Evolutionary conservation across 805 yeast species (phyloP), one percentile per base, ranked within the genome.

Genomic region (Saturnispora sanitii): DNA sequence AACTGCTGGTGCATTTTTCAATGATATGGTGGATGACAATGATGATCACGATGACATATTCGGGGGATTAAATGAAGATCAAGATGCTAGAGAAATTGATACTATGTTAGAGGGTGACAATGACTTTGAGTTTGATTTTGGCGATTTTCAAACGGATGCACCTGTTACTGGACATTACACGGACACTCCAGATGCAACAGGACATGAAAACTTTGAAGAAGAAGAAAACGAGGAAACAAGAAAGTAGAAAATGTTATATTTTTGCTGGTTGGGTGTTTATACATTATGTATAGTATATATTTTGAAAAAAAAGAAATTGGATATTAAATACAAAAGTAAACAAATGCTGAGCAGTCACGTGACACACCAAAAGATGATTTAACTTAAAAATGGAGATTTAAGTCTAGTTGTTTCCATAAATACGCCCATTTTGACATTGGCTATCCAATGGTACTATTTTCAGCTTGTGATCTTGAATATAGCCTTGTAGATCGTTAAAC

Each of bases 11-110:
- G 49, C 58, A 3, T 49, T 53, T 19, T 58, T 49, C 43, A 57
- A 54, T 31, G 62, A 58, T 45, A 49, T 60, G 41, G 54, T 57
- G 17, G 35, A 32, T 8, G 48, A 53, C 12, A 61, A 34, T 11
- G 40, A 35, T 4, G 39, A 55, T 32, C 62, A 54, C 33, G 55
- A 60, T 8, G 50, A 61, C 36, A 53, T 61, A 42, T 54, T 61
- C 35, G 60, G 61, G 31, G 55, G 50, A 23, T 51, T 53, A 19
- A 55, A 55, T 20, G 53, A 46, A 45, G 74, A 69, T 39, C 73
- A 67, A 35, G 76, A 71, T 52, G 76, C 76, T 0, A 60, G 67
- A 35, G 73, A 69, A 40, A 57, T 71, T 27, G 66, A 67, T 35
- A 61, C 66, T 31, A 64, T 70, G 38, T 48, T 67, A 13, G 66